Conservation (phyloP, 1,284 basidiomycete species). For the Rhodotorula glutinis region DNA sequence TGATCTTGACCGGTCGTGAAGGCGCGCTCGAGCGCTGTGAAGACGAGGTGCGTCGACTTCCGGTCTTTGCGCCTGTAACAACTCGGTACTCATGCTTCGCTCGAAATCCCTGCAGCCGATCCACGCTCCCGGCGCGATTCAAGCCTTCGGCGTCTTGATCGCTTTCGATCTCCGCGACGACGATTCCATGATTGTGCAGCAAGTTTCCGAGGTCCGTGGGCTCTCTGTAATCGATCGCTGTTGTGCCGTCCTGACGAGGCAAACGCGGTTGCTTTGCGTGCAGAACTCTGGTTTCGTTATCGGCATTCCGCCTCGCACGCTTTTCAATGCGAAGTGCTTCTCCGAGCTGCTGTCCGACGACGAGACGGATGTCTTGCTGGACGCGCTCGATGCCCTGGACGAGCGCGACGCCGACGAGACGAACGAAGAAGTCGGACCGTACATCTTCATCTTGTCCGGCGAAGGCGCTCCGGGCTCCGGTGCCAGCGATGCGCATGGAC, state of each 20-base stretch:
- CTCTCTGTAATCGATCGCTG: too few relatives aligned
- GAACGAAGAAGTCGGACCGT: constrained; percentile 44
- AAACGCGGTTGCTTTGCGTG: too few relatives aligned
- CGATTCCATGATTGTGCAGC: constrained; percentile 64
- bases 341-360: constrained; percentile 66
- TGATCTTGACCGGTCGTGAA: constrained; percentile 66
- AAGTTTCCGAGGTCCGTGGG: constrained; percentile 70
- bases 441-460: constrained; percentile 42
- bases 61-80: too few relatives aligned
- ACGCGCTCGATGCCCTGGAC: constrained; percentile 48
- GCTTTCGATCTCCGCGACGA: constrained; percentile 67
- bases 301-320: constrained; percentile 70
- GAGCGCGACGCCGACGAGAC: constrained; percentile 34
- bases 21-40: constrained; percentile 69
- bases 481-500: constrained; percentile 11
- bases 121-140: constrained; percentile 75
- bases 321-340: constrained; percentile 75
- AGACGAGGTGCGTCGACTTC: constrained; percentile 74
- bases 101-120: constrained; percentile 59
- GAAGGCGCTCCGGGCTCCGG: constrained; percentile 40
- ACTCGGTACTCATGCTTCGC: not conserved
- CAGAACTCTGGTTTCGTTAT: constrained; percentile 66
- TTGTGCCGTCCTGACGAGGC: too few relatives aligned
- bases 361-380: constrained; percentile 70
- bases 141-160: constrained; percentile 79